Base-by-base conservation (phyloP, 2,329 filamentous ascomycete genomes). In the Capronia americana region DNA sequence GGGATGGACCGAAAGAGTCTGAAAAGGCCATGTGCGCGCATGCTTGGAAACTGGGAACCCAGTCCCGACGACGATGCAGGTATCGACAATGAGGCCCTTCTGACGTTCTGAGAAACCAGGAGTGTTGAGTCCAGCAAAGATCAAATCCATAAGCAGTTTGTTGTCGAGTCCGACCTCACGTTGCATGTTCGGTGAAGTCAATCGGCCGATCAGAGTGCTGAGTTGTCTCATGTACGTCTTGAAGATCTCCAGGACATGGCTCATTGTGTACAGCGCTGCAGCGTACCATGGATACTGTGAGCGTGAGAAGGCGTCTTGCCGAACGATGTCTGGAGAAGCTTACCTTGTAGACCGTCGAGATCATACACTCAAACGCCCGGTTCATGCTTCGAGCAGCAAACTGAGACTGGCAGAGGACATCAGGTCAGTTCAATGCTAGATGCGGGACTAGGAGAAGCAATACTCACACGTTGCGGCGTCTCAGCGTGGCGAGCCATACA, bases 141-240 rank as follows among this genome's bases (percentile, higher is more conserved):
- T 71, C 14, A 82, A 72, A 56, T 81, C 79, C 17, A 71, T 61
- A 20, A 81, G 62, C 17, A 83, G 71, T 54, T 75, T 77, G 44
- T 73, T 68, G 60, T 79, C 77, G 51, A 83, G 74, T 3, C 79
- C 79, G 57, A 81, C 75, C 63, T 72, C 70, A 54, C 70, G 70
- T 26, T 64, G 58, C 11, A 56, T 63, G 26, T 28, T 63, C 11
- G 41, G 46, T 20, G 57, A 55, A 26, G 63, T 64, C 57, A 90
- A 79, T 53, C 86, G 83, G 70, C 90, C 90, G 70, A 86, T 86
- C 74, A 94, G 84, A 73, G 92, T 88, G 61, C 84, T 84, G 75
- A 94, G 88, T 75, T 89, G 88, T 28, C 84, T 84, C 61, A 72
- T 73, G 59, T 73, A 74, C 41, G 78, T 73, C 14, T 79, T 74